A percentile compares a stretch with the other conserved stretches of the same genome.
Conservation (phyloP, 164 flowering plant species). For the Stephania yunnanensis region DNA sequence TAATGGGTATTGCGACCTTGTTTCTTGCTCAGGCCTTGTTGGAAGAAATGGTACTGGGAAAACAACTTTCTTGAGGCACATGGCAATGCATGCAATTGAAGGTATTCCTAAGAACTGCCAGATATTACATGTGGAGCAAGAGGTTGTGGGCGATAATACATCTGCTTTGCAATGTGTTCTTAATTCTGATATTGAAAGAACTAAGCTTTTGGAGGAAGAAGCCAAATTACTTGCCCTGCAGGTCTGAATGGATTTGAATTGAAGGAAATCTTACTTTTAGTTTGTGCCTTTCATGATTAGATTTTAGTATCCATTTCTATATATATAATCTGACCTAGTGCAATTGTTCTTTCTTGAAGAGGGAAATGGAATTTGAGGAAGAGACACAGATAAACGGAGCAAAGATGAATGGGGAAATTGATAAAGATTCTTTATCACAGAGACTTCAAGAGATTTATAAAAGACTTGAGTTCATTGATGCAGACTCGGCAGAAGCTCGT, state of each 20-base stretch:
- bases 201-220: slow-evolving; percentile 86
- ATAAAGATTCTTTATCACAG: slow-evolving; percentile 50
- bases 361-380: slow-evolving; percentile 55
- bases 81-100: slow-evolving; percentile 98
- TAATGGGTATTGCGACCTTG: not conserved
- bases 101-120: slow-evolving; percentile 94
- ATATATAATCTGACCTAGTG: slow-evolving; percentile 12
- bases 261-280: not conserved
- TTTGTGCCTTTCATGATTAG: not conserved
- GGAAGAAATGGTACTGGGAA: slow-evolving; percentile 99
- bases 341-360: slow-evolving; percentile 37
- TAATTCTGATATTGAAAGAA: slow-evolving; percentile 78
- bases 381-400: slow-evolving; percentile 32
- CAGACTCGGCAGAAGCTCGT: slow-evolving; percentile 89
- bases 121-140: slow-evolving; percentile 98
- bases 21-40: slow-evolving; percentile 59
- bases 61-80: slow-evolving; percentile 88
- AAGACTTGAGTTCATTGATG: slow-evolving; percentile 84
- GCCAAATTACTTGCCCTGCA: slow-evolving; percentile 59
- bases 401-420: slow-evolving; percentile 31
- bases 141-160: slow-evolving; percentile 87
- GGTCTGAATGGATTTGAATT: slow-evolving; percentile 31
- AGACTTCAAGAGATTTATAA: slow-evolving; percentile 86
- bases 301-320: not conserved
- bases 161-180: slow-evolving; percentile 95